Evolutionary conservation across 2,329 filamentous ascomycete species (phyloP).

Genomic region (Orbilia javanica): DNA sequence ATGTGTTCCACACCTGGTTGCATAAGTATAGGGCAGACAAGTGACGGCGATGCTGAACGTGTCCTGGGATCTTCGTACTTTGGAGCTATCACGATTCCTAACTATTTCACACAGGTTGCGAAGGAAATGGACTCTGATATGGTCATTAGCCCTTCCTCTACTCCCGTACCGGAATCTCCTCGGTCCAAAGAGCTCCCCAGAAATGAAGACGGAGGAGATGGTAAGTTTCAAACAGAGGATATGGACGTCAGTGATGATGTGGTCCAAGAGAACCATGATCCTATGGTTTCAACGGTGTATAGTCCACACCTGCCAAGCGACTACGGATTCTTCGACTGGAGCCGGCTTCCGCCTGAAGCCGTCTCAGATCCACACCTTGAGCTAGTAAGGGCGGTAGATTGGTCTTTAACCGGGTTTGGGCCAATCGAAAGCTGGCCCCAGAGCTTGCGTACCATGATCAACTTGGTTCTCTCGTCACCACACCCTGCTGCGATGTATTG

Average conservation of each 20-base stretch:
- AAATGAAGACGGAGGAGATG: neutral
- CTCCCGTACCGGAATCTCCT: constrained; percentile 11
- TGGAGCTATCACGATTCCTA: constrained; percentile 24
- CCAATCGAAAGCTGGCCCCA: constrained; percentile 80
- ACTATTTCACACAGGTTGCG: constrained; percentile 40
- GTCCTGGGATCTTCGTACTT: constrained; percentile 13
- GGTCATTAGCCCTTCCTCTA: constrained; percentile 43
- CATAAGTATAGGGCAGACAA: neutral
- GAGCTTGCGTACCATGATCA: constrained; percentile 81
- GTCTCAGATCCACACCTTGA: constrained; percentile 78
- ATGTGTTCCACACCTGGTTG: constrained; percentile 7
- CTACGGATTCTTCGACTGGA: constrained; percentile 80
- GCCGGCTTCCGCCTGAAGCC: constrained; percentile 74
- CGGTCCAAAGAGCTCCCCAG: neutral
- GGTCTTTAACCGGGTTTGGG: constrained; percentile 79
- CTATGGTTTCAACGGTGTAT: constrained; percentile 36
- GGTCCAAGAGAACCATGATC: neutral
- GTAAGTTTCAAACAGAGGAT: constrained; percentile 1
- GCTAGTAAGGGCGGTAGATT: constrained; percentile 79
- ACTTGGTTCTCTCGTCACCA: constrained; percentile 82
- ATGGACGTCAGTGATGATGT: constrained; percentile 51
- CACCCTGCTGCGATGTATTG: constrained; percentile 84
- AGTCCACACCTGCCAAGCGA: constrained; percentile 50
- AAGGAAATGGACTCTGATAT: constrained; percentile 46
- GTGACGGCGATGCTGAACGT: constrained; percentile 1